Base-by-base conservation (phyloP, 768 basidiomycete genomes). In the Rhodotorula taiwanensis region DNA sequence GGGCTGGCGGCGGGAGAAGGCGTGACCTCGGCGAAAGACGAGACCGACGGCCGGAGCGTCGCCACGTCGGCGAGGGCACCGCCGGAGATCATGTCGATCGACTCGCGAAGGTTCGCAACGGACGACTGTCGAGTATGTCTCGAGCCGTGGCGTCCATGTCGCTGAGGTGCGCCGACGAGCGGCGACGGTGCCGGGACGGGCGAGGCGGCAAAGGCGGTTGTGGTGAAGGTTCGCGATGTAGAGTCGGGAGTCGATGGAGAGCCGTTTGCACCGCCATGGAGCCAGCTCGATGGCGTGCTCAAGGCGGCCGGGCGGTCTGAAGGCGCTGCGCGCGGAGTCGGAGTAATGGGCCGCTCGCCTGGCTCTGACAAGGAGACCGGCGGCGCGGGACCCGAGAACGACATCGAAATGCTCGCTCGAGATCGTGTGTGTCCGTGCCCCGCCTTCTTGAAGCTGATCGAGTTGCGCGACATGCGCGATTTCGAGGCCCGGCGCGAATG, bases 21-120 rank as follows among this genome's bases (percentile, higher is more conserved):
- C 5, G 8, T 7, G 2, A 25, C 30, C 1, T 52, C 50, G 21
- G 59, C 59, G 25, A 69, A 69, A 31, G 62, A 64, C 8, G 60
- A 57, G 31, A 62, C 41, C 53, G 50, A 39, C 9, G 67, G 49
- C 20, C 61, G 67, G 23, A 69, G 60, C 21, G n/a, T 41, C 20
- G 49, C 6, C 1, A 53, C 50, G 42, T 56, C 54, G 30, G 11
- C 23, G 18, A 39, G 27, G 20, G 53, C 30, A 6, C 49, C 49
- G 18, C 88, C 82, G 31, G 89, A 88, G 87, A 94, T 92, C 72
- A 94, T 79, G 72, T 93, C 91, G 23, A 89, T 86, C 25, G 89
- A 91, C 78, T 94, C 91, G 69, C 81, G 82, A 64, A 89, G 85
- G 44, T 90, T 93, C 15, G 91, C 89, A 31, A 94, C 88, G 30